Percentiles rank a stretch among this genome's conserved stretches.
Conservation (phyloP, 139 green algal species). For the Astrephomene gubernaculifera region DNA sequence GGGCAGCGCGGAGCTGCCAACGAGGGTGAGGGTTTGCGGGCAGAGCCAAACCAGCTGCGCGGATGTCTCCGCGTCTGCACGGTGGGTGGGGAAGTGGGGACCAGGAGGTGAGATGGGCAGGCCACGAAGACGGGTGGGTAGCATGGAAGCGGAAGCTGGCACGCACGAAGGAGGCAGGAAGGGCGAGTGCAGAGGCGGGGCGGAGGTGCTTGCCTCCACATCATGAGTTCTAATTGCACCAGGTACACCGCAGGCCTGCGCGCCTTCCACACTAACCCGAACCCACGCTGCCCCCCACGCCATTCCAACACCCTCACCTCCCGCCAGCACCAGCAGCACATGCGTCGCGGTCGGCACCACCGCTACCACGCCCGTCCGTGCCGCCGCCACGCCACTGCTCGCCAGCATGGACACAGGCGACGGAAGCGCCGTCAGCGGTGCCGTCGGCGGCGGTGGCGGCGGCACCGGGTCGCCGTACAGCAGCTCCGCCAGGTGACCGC, state of each 20-base stretch:
- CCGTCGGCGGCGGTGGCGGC: not conserved
- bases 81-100: not conserved
- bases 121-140: too few species aligned
- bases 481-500: constrained; percentile 22
- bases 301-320: constrained; percentile 13
- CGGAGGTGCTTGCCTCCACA: too few species aligned
- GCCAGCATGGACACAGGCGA: not conserved
- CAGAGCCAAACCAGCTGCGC: constrained; percentile 23
- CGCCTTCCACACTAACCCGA: too few species aligned
- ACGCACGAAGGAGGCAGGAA: too few species aligned
- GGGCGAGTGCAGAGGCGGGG: too few species aligned
- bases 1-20: constrained; percentile 3
- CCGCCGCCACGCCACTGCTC: not conserved
- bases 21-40: not conserved
- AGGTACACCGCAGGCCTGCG: too few species aligned
- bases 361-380: not conserved
- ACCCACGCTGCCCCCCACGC: not conserved
- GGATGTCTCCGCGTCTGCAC: not conserved
- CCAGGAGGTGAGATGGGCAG: not conserved
- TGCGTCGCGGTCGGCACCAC: constrained; percentile 19
- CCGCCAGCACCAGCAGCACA: constrained; percentile 26
- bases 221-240: too few species aligned
- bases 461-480: not conserved
- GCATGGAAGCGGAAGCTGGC: too few species aligned
- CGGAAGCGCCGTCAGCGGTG: not conserved